These are phyloP conservation scores for Sporisorium scitamineum DNA, from an alignment of 1,284 basidiomycete genomes.

Conservation along the genomic window DNA sequence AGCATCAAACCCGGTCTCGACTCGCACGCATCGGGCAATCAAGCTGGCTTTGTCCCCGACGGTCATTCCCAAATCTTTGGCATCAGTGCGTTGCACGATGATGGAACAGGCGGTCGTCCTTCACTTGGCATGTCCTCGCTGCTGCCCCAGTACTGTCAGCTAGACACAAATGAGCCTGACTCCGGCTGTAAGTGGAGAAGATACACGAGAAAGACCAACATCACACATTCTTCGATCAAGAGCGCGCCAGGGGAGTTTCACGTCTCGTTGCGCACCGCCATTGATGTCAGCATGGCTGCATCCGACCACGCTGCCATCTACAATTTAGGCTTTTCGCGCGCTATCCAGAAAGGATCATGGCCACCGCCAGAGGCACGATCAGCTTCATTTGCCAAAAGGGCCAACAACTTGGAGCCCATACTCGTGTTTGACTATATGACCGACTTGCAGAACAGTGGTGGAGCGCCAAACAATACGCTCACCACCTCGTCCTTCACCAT, in stretches of 20 bases:
- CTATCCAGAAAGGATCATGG: conserved; percentile 13
- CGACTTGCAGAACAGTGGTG: conserved; percentile 26
- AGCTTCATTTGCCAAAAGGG: conserved; percentile 10
- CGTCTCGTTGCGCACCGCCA: conserved; percentile 8
- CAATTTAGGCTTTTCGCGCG: conserved; percentile 23
- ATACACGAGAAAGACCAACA: conserved; percentile 7
- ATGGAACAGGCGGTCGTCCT: conserved; percentile 35
- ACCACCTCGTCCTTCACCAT: conserved; percentile 11
- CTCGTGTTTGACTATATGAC: conserved; percentile 43
- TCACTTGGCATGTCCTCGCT: conserved; percentile 40
- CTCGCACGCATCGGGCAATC: conserved; percentile 23
- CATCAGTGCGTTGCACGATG: conserved; percentile 40
- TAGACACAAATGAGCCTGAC: conserved; percentile 12
- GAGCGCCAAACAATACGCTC: conserved; percentile 18
- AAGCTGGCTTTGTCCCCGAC: conserved; percentile 45
- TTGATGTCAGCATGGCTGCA: conserved; percentile 21
- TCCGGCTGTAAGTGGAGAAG: conserved; percentile 34
- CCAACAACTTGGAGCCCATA: conserved; percentile 24
- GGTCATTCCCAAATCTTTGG: conserved; percentile 24
- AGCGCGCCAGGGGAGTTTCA: conserved; percentile 24
- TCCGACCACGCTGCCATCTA: conserved; percentile 37
- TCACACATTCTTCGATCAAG: conserved; percentile 9
- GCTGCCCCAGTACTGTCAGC: conserved; percentile 43
- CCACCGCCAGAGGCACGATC: not conserved
- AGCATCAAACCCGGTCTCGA: conserved; percentile 44